These are phyloP conservation scores for Picea sitchensis DNA, from an alignment of 75 land plant genomes.

Conservation along the genomic window DNA sequence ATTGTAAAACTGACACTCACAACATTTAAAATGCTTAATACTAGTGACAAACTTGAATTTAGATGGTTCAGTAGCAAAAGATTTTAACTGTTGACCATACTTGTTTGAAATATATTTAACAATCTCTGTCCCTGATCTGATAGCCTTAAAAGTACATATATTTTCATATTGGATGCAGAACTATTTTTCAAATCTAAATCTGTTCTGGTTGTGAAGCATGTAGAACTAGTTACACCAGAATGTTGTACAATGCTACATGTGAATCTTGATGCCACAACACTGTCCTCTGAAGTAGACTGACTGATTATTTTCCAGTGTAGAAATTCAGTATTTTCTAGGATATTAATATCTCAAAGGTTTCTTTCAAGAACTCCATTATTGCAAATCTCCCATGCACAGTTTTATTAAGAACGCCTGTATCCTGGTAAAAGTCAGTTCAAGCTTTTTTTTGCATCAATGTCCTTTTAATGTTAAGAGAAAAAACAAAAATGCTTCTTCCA, in stretches of 20 bases:
- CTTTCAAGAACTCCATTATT: no score
- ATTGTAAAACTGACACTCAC: neutral
- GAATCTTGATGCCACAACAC: neutral
- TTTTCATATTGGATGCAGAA: no score
- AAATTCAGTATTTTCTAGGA: no score
- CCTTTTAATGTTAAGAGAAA: no score
- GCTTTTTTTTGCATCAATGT: no score
- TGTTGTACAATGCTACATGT: neutral
- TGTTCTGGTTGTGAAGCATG: neutral
- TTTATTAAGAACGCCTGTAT: no score
- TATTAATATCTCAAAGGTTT: no score
- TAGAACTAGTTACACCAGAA: neutral
- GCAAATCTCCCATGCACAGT: no score
- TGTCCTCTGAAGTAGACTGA: neutral
- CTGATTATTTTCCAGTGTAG: neutral
- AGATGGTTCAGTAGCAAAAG: neutral
- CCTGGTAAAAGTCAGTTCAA: no score
- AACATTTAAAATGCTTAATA: neutral
- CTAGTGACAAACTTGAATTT: neutral
- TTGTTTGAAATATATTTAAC: neutral
- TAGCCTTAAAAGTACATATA: no score
- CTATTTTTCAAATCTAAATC: neutral
- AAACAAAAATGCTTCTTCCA: no score
- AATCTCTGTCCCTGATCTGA: no score
- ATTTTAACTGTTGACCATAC: neutral